These are phyloP conservation scores for Hyaloperonospora arabidopsidis DNA, from an alignment of 352 stramenopile genomes.

Conservation along the genomic window DNA sequence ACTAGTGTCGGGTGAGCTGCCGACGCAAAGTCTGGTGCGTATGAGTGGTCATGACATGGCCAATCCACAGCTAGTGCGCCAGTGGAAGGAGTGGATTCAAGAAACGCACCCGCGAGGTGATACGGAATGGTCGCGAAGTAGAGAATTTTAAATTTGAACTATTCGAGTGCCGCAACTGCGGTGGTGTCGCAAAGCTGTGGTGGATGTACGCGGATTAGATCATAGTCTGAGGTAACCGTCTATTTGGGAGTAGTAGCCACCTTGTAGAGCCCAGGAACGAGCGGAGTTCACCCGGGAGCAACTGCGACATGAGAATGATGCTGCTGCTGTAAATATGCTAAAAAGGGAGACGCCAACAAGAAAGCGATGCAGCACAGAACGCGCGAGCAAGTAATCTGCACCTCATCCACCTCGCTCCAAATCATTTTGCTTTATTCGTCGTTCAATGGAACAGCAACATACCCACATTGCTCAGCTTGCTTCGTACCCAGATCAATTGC, in stretches of 20 bases:
- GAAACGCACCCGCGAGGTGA: constrained; percentile 79
- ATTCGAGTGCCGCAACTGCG: constrained; percentile 77
- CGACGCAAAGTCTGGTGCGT: constrained; percentile 50
- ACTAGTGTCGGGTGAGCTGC: constrained; percentile 53
- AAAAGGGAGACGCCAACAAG: too few relatives aligned
- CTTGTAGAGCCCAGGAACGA: neutral
- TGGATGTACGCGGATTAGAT: constrained; percentile 75
- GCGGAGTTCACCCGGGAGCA: neutral
- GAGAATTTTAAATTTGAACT: constrained; percentile 71
- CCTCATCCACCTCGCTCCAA: too few relatives aligned
- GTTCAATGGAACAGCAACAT: too few relatives aligned
- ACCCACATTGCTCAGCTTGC: too few relatives aligned
- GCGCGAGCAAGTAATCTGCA: too few relatives aligned
- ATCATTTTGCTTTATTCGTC: too few relatives aligned
- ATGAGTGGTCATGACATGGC: constrained; percentile 78
- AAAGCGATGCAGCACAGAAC: too few relatives aligned
- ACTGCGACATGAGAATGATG: neutral
- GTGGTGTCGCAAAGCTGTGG: constrained; percentile 78
- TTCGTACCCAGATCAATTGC: too few relatives aligned
- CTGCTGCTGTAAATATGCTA: too few relatives aligned
- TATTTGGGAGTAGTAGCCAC: constrained; percentile 63
- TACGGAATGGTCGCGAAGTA: constrained; percentile 51
- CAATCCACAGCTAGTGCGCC: constrained; percentile 70
- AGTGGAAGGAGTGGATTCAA: constrained; percentile 82
- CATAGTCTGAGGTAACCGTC: constrained; percentile 67